These are phyloP conservation scores for Rubroshorea leprosula DNA, from an alignment of 345 rosid genomes.

Conservation along the genomic window DNA sequence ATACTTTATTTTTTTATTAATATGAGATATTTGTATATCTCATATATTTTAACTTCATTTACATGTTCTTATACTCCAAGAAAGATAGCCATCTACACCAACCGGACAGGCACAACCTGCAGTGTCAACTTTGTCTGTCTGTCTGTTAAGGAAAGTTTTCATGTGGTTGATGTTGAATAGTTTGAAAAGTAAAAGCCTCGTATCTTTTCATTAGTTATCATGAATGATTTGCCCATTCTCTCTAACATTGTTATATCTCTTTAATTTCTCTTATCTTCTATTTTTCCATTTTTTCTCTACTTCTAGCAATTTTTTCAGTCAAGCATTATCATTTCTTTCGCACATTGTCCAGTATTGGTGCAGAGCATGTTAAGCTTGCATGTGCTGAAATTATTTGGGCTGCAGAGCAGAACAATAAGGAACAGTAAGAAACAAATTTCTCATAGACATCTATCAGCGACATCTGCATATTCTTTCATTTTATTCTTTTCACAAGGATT, in stretches of 20 bases:
- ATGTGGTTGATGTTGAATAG: too few relatives aligned
- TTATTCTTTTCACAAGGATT: too few relatives aligned
- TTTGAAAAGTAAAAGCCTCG: too few relatives aligned
- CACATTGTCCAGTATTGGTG: neutral
- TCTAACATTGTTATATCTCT: too few relatives aligned
- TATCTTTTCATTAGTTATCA: neutral
- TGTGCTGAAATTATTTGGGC: neutral
- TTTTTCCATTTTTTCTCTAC: neutral
- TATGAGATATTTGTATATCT: too few relatives aligned
- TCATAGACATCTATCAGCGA: neutral
- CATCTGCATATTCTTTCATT: neutral
- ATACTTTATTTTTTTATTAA: too few relatives aligned
- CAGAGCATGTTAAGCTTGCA: neutral
- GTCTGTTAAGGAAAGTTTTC: too few relatives aligned
- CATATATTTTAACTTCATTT: too few relatives aligned
- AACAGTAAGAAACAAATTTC: neutral
- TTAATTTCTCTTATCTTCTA: neutral
- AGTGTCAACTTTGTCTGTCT: too few relatives aligned
- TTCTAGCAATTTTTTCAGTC: neutral
- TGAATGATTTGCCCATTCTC: neutral
- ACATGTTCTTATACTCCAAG: too few relatives aligned
- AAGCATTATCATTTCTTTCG: neutral
- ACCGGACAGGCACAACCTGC: too few relatives aligned
- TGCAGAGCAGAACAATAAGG: neutral
- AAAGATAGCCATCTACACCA: too few relatives aligned